These are phyloP conservation scores for Eucalyptus dawsonii DNA, from an alignment of 345 rosid species.

Conservation along the genomic window DNA sequence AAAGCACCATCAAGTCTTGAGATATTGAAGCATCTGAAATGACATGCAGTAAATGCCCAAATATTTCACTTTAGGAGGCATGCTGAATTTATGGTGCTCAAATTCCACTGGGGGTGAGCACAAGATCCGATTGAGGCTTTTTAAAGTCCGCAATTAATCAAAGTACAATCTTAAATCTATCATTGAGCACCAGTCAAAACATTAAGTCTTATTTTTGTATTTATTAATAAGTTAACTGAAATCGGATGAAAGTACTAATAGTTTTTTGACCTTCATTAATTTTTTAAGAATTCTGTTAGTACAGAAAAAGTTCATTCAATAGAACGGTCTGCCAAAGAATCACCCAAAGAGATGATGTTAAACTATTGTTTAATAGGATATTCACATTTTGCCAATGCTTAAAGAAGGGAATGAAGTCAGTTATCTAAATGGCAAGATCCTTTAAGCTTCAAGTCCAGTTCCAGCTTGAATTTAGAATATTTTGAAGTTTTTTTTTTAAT, in stretches of 20 bases:
- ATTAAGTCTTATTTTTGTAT: background rate
- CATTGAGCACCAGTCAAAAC: background rate
- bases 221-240: background rate
- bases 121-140: background rate
- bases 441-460: background rate
- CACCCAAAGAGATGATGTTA: background rate
- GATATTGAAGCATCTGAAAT: background rate
- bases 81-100: background rate
- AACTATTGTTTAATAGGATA: background rate
- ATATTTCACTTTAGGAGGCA: background rate
- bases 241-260: background rate
- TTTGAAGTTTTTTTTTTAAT: background rate
- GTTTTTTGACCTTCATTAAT: background rate
- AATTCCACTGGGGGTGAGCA: background rate
- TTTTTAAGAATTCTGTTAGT: background rate
- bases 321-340: background rate
- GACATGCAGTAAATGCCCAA: background rate
- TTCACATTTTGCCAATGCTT: background rate
- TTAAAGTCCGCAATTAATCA: background rate
- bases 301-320: background rate
- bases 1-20: background rate
- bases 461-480: background rate
- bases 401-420: background rate
- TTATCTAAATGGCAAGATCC: background rate
- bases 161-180: background rate